Percentiles rank a stretch among this genome's conserved stretches.
Conservation (phyloP, 2,329 filamentous ascomycete species). For the Phaeosphaeria sp. region DNA sequence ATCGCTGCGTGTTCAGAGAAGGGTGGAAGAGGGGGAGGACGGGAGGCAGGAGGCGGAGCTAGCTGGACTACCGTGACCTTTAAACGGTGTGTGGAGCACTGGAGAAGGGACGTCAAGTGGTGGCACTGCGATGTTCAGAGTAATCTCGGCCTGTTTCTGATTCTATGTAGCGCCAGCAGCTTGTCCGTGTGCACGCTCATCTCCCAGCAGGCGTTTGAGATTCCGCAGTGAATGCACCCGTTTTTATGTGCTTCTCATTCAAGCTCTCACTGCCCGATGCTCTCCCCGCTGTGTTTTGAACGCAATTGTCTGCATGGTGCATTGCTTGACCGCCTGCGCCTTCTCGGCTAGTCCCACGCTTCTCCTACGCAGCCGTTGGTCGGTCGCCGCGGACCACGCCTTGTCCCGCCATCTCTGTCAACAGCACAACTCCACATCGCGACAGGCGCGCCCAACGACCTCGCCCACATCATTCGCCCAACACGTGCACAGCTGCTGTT, state of each 20-base stretch:
- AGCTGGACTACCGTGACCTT: not conserved
- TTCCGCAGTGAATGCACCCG: not conserved
- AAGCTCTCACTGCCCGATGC: not conserved
- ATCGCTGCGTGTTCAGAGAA: not conserved
- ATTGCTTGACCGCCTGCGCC: not conserved
- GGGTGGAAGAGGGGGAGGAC: not conserved
- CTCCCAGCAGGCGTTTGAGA: not conserved
- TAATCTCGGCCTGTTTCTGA: slow-evolving; percentile 1
- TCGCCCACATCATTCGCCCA: not conserved
- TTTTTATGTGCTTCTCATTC: not conserved
- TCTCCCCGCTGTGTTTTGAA: not conserved
- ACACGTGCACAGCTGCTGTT: not conserved
- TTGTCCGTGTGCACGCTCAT: not conserved
- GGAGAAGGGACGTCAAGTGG: not conserved
- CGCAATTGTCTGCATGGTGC: not conserved
- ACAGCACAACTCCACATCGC: not conserved
- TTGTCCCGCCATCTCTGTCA: not conserved
- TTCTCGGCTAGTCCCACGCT: not conserved
- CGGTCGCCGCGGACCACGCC: not conserved
- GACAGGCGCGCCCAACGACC: not conserved
- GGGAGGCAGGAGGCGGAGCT: not conserved
- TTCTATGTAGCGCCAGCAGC: not conserved
- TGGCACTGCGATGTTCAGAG: not conserved
- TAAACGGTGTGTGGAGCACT: not conserved
- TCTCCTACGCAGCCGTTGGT: not conserved